Evolutionary conservation across 2,329 filamentous ascomycete genomes (phyloP).

Genomic region (Aspergillus ibericus): DNA sequence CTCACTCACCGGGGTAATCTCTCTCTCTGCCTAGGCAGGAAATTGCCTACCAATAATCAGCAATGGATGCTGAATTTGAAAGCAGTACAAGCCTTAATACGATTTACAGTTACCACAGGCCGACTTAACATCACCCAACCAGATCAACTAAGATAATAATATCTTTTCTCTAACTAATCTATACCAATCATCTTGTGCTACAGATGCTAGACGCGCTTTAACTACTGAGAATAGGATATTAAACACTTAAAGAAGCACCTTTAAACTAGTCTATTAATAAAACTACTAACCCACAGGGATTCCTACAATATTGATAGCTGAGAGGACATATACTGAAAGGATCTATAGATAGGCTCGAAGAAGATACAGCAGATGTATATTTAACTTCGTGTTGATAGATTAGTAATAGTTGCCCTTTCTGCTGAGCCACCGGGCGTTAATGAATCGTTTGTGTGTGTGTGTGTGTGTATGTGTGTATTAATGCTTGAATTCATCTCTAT

Average conservation of each 20-base stretch:
- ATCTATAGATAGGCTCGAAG: slow-evolving; percentile 11
- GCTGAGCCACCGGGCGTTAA: slow-evolving; percentile 27
- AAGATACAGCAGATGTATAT: slow-evolving; percentile 22
- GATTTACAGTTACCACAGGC: slow-evolving; percentile 30
- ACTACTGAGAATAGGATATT: slow-evolving; percentile 35
- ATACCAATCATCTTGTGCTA: slow-evolving; percentile 20
- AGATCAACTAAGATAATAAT: slow-evolving; percentile 14
- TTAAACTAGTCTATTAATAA: slow-evolving; percentile 23
- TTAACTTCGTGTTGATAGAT: slow-evolving; percentile 14
- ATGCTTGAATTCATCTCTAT: too few species aligned
- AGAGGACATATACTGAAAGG: neutral
- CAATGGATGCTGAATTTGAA: neutral
- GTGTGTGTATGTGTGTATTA: slow-evolving; percentile 11
- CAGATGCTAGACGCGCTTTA: slow-evolving; percentile 34
- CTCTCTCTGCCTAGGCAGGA: slow-evolving; percentile 31
- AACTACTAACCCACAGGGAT: neutral
- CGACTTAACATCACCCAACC: slow-evolving; percentile 27
- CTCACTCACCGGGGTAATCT: slow-evolving; percentile 25
- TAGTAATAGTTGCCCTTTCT: slow-evolving; percentile 28
- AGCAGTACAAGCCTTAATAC: slow-evolving; percentile 24
- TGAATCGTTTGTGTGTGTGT: slow-evolving; percentile 17
- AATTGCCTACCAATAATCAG: neutral
- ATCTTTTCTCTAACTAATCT: neutral
- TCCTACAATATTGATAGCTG: slow-evolving; percentile 3
- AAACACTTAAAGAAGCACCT: slow-evolving; percentile 38